These are phyloP conservation scores for Apium graveolens DNA, from an alignment of 129 eudicot genomes.

Conservation along the genomic window DNA sequence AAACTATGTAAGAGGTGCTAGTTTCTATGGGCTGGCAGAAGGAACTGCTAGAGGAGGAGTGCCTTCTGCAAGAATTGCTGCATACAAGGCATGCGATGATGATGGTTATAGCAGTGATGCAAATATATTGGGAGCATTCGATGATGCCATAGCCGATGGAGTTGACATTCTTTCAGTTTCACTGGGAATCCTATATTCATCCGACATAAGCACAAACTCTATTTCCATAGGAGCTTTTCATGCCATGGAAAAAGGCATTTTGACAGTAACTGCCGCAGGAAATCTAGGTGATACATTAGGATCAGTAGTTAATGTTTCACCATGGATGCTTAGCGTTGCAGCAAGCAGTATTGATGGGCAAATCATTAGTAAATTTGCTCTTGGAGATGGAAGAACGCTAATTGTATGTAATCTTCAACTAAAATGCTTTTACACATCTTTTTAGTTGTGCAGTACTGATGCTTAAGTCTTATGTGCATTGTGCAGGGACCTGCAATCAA, in stretches of 20 bases:
- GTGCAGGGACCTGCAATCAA: conserved; percentile 37
- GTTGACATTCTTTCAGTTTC: too few relatives aligned
- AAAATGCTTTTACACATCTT: too few relatives aligned
- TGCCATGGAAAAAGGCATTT: conserved; percentile 17
- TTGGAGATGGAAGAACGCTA: background rate
- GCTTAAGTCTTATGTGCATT: too few relatives aligned
- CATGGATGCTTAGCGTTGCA: conserved; percentile 22
- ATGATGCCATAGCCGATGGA: conserved; percentile 33
- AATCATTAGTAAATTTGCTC: conserved; percentile 1
- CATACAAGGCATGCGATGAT: conserved; percentile 30
- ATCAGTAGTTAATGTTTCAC: conserved; percentile 1
- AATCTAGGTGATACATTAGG: background rate
- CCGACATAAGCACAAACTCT: too few relatives aligned
- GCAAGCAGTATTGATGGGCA: conserved; percentile 20
- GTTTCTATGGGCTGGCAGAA: background rate
- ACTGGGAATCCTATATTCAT: too few relatives aligned
- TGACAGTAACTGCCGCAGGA: conserved; percentile 7
- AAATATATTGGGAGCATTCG: conserved; percentile 37
- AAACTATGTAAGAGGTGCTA: background rate
- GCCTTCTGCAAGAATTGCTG: conserved; percentile 35
- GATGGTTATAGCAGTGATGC: conserved; percentile 14
- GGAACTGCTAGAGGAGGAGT: conserved; percentile 57
- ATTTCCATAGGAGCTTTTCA: background rate
- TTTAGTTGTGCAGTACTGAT: too few relatives aligned
- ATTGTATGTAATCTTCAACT: too few relatives aligned